Evolutionary conservation across 1,284 basidiomycete genomes (phyloP).

Genomic region (Cryptococcus depauperatus): DNA sequence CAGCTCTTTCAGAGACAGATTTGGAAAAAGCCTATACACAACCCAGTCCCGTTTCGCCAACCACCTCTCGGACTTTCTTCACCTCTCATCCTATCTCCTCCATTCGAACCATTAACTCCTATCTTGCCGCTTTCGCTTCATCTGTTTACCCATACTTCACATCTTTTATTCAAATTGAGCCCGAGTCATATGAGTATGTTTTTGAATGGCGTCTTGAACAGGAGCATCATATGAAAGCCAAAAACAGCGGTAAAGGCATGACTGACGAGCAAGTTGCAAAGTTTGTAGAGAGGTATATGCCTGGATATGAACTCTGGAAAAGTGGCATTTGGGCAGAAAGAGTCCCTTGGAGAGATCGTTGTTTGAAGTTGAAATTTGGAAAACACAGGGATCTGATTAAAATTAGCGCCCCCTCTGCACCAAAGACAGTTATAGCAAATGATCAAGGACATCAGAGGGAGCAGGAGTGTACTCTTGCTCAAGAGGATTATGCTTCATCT

Average conservation of each 20-base stretch:
- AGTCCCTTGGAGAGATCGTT: slow-evolving; percentile 25
- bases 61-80: slow-evolving; percentile 21
- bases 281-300: slow-evolving; percentile 49
- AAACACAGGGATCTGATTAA: slow-evolving; percentile 30
- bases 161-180: slow-evolving; percentile 29
- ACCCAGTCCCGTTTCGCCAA: slow-evolving; percentile 9
- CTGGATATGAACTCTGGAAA: slow-evolving; percentile 31
- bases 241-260: slow-evolving; percentile 79
- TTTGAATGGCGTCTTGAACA: slow-evolving; percentile 69
- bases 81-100: slow-evolving; percentile 19
- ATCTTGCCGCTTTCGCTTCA: slow-evolving; percentile 20
- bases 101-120: slow-evolving; percentile 25
- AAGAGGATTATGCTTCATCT: background rate
- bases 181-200: slow-evolving; percentile 31
- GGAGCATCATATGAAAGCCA: slow-evolving; percentile 74
- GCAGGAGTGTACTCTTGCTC: background rate
- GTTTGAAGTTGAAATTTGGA: slow-evolving; percentile 28
- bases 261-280: slow-evolving; percentile 64
- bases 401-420: slow-evolving; percentile 5
- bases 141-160: slow-evolving; percentile 26
- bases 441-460: background rate
- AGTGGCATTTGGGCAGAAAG: slow-evolving; percentile 16
- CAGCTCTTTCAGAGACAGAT: slow-evolving; percentile 18
- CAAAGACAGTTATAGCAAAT: background rate
- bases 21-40: slow-evolving; percentile 44